Evolutionary conservation across 306 rosid species (phyloP).

Genomic region (Myrica gale): DNA sequence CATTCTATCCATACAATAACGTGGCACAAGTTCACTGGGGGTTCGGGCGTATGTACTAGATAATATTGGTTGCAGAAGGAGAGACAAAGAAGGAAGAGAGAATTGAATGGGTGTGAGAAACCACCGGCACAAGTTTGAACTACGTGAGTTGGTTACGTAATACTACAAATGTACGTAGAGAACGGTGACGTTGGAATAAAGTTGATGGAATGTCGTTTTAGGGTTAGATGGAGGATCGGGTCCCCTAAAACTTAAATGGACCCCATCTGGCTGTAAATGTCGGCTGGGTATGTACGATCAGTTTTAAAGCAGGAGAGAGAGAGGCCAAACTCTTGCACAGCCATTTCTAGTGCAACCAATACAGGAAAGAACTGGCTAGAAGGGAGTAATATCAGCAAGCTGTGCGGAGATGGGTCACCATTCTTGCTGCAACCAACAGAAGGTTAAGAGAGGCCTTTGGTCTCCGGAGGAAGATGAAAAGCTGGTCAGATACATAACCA

Average conservation of each 20-base stretch:
- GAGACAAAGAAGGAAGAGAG: constrained; percentile 17
- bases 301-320: constrained; percentile 39
- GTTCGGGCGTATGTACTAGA: constrained; percentile 4
- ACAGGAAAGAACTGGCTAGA: not conserved
- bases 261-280: constrained; percentile 59
- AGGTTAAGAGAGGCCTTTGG: constrained; percentile 99
- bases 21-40: constrained; percentile 19
- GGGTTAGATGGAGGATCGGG: constrained; percentile 74
- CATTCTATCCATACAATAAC: constrained; percentile 16
- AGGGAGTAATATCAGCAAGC: not conserved
- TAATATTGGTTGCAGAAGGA: constrained; percentile 26
- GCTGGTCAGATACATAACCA: constrained; percentile 82
- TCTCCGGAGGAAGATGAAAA: constrained; percentile 98
- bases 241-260: constrained; percentile 48
- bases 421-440: constrained; percentile 97
- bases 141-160: constrained; percentile 56
- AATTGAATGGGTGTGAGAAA: constrained; percentile 35
- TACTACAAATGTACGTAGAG: constrained; percentile 78
- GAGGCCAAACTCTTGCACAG: constrained; percentile 30
- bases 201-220: constrained; percentile 78
- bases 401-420: constrained; percentile 75
- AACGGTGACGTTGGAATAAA: constrained; percentile 36
- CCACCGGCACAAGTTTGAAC: constrained; percentile 41
- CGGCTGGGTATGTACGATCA: constrained; percentile 43
- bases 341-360: not conserved